Conservation (phyloP, 169 alveolate genomes). For the Amoebophrya sp. region DNA sequence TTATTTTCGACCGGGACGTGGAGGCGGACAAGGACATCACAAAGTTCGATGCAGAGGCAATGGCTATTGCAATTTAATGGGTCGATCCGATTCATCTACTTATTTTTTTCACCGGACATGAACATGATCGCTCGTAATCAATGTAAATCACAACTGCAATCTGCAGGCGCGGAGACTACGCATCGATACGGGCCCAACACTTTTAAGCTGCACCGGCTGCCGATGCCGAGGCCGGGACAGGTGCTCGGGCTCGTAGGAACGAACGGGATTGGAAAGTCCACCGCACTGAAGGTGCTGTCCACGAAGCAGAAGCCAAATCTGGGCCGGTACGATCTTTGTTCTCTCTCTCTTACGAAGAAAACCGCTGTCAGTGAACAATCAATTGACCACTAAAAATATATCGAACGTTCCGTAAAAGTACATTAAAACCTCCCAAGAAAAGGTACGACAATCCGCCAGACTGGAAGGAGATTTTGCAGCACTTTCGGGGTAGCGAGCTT, state of each 20-base stretch:
- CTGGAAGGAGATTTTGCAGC: conserved; percentile 84
- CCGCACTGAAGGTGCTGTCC: conserved; percentile 89
- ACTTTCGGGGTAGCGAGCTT: conserved; percentile 94
- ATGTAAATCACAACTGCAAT: not conserved
- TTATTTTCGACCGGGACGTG: not conserved
- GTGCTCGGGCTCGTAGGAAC: conserved; percentile 74
- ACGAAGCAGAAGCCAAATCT: conserved; percentile 95
- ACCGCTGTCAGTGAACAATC: not conserved
- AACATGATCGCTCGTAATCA: not conserved
- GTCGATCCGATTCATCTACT: too few species aligned
- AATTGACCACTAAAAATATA: too few species aligned
- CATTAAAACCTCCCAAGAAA: not conserved
- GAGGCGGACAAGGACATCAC: not conserved
- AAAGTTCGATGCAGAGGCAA: too few species aligned
- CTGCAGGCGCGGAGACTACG: conserved; percentile 48
- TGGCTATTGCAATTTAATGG: too few species aligned
- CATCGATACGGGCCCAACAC: conserved; percentile 97
- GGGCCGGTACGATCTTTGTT: conserved; percentile 65
- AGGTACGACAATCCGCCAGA: conserved; percentile 85
- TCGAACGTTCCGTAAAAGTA: not conserved
- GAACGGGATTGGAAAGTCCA: conserved; percentile 94
- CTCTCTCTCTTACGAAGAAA: not conserved
- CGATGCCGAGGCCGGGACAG: conserved; percentile 97
- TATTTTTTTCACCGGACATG: not conserved
- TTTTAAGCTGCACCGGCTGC: conserved; percentile 96